These are phyloP conservation scores for Setomelanomma holmii DNA, from an alignment of 2,329 filamentous ascomycete species.

Conservation along the genomic window DNA sequence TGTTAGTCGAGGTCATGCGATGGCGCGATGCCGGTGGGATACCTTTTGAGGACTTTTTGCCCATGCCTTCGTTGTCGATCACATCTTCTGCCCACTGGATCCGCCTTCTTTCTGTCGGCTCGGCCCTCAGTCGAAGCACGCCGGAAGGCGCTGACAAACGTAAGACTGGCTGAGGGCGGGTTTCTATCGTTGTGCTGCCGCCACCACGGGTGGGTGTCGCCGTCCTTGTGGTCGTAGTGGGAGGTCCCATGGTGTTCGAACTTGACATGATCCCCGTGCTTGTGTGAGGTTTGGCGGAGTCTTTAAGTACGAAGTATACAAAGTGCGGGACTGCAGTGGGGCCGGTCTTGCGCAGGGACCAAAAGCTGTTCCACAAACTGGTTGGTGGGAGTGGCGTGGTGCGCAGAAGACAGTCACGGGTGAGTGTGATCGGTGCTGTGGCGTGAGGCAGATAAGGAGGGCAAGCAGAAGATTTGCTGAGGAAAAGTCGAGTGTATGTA, in stretches of 20 bases:
- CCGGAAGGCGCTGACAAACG: slow-evolving; percentile 45
- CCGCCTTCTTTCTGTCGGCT: slow-evolving; percentile 58
- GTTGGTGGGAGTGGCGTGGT: not conserved
- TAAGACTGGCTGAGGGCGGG: slow-evolving; percentile 39
- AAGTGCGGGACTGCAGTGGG: slow-evolving; percentile 16
- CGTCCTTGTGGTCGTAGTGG: slow-evolving; percentile 24
- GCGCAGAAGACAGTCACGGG: slow-evolving; percentile 6
- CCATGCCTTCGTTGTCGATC: slow-evolving; percentile 93
- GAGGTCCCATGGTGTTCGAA: slow-evolving; percentile 30
- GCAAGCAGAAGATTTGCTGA: slow-evolving; percentile 25
- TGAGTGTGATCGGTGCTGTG: slow-evolving; percentile 17
- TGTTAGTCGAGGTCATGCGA: slow-evolving; percentile 4
- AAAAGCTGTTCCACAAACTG: slow-evolving; percentile 21
- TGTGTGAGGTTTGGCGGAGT: slow-evolving; percentile 59
- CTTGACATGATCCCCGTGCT: slow-evolving; percentile 72
- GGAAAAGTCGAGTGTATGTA: slow-evolving; percentile 37
- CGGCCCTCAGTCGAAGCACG: slow-evolving; percentile 52
- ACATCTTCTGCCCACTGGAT: slow-evolving; percentile 95
- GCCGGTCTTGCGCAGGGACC: slow-evolving; percentile 23
- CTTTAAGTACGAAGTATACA: slow-evolving; percentile 11
- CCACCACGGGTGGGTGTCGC: slow-evolving; percentile 25
- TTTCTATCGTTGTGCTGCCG: slow-evolving; percentile 34
- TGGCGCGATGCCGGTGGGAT: slow-evolving; percentile 8
- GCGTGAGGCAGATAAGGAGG: slow-evolving; percentile 16
- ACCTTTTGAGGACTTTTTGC: slow-evolving; percentile 95